Evolutionary conservation across 2,329 filamentous ascomycete genomes (phyloP).

Genomic region (Calonectria henricotiae): DNA sequence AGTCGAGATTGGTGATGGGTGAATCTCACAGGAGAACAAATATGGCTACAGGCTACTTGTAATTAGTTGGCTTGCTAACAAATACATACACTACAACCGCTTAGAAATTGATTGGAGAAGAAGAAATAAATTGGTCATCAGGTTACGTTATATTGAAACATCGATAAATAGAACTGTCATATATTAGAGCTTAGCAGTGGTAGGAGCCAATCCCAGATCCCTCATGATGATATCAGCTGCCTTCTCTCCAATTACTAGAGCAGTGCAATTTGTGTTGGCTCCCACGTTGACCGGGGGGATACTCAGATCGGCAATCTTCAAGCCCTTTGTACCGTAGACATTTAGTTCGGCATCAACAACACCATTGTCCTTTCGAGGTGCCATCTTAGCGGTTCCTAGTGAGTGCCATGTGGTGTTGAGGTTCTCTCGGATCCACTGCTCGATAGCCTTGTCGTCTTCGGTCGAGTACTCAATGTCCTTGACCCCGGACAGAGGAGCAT

Average conservation of each 20-base stretch:
- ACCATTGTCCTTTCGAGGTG: conserved; percentile 59
- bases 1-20: too few relatives aligned
- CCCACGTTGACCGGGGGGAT: conserved; percentile 61
- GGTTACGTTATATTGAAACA: not conserved
- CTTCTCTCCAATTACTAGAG: conserved; percentile 67
- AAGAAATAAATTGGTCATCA: not conserved
- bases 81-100: too few relatives aligned
- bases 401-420: conserved; percentile 65
- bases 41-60: too few relatives aligned
- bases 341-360: conserved; percentile 58
- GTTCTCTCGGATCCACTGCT: conserved; percentile 62
- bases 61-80: too few relatives aligned
- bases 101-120: not conserved
- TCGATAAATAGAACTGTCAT: conserved; percentile 4
- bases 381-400: conserved; percentile 66
- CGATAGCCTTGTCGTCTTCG: conserved; percentile 68
- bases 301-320: conserved; percentile 63
- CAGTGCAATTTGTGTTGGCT: conserved; percentile 67
- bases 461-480: conserved; percentile 65
- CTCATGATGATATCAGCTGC: conserved; percentile 61
- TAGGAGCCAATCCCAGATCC: conserved; percentile 53
- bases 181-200: conserved; percentile 13
- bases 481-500: conserved; percentile 57
- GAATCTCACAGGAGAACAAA: too few relatives aligned
- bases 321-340: conserved; percentile 62